Conservation (phyloP, 1,139 yeast genomes). For the Saccharomyces hybrid region DNA sequence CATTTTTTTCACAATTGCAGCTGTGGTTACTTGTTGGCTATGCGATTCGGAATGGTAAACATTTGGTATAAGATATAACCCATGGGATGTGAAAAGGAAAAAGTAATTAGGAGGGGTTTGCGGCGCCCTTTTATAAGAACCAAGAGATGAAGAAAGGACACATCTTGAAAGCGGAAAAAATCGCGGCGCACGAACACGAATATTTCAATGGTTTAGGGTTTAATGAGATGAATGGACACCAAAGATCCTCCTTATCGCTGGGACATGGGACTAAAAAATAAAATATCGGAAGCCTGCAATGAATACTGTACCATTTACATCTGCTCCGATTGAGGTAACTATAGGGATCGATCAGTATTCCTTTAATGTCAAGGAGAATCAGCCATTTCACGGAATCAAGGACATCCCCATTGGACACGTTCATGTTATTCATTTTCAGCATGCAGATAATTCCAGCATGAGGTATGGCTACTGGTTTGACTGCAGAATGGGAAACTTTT, state of each 20-base stretch:
- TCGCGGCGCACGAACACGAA: neutral
- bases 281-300: conserved; percentile 3
- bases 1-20: neutral
- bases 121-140: neutral
- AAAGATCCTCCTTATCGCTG: neutral
- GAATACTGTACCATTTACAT: conserved; percentile 12
- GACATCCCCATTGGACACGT: conserved; percentile 16
- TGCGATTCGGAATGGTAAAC: neutral
- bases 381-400: conserved; percentile 24
- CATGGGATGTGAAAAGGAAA: neutral
- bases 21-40: neutral
- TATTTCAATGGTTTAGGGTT: neutral
- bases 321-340: conserved; percentile 12
- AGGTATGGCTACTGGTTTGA: conserved; percentile 30
- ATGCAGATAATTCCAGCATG: conserved; percentile 11
- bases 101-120: neutral
- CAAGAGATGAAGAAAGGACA: neutral
- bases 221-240: neutral
- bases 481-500: conserved; percentile 5
- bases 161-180: neutral
- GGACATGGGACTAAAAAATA: neutral
- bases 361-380: conserved; percentile 18
- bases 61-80: neutral
- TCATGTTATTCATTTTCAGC: conserved; percentile 26
- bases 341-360: conserved; percentile 26